Base-by-base conservation (phyloP, 169 alveolate species). In the Amoebophrya sp. region DNA sequence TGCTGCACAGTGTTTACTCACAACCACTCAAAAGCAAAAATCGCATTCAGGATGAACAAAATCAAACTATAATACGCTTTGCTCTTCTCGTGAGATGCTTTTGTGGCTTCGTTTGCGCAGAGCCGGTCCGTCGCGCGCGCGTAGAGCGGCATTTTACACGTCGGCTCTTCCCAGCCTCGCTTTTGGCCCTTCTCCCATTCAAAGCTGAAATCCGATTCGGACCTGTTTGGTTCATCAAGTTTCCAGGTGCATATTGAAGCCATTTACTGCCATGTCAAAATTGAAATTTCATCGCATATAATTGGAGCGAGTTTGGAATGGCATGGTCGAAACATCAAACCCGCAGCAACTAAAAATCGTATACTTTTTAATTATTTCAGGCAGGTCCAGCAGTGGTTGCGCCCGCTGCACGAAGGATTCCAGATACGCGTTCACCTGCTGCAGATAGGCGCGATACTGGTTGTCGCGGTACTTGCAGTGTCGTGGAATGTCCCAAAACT, bases 401-500 rank as follows among this genome's bases (percentile, higher is more conserved):
- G 94, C 94, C 47, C 95, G 91, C 38, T 94, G 91, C 89, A 96
- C 95, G 91, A 94, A 96, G 0, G 90, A 92, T 77, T 92, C 89
- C 47, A 96, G 92, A 92, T 96, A 96, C 47, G 91, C 89, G 40
- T 94, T 40, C 38, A 96, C 66, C n/a, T 91, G 91, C 32, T 92
- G 92, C 39, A 96, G 77, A 88, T 96, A 96, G 12, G 92, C 94
- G 55, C 77, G 93, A 89, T 96, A 96, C 54, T 94, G 96, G 90
- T 66, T 91, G 83, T 92, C 95, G 90, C 95, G 89, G 91, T 96
- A 96, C 92, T 96, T 96, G 93, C 96, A 96, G 93, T 95, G 95
- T 40, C 98, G 91, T 40, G 98, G 97, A 47, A 95, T 94, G 35
- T 92, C 66, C 66, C 66, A 47, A 18, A 47, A 47, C 66, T 47